Evolutionary conservation across 2,329 filamentous ascomycete genomes (phyloP), one percentile per base, ranked within the genome.

Genomic region (Ampelomyces quisqualis): DNA sequence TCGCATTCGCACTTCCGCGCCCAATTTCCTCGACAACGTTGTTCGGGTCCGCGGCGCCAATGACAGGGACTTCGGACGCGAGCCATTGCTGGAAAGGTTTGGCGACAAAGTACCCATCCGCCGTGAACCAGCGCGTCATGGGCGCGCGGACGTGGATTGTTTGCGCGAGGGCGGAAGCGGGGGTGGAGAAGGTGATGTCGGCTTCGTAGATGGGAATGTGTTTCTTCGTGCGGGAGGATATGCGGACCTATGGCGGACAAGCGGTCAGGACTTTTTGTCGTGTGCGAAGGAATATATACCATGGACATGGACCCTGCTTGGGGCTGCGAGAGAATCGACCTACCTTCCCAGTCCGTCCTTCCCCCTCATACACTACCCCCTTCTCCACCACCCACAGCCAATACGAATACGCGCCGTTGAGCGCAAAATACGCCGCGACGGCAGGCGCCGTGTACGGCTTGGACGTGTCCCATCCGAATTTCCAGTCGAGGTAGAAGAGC

Each of bases 401-500:
- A 58, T 82, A 79, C 24, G 88, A 90, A 57, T 97, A 78, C 2
- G 78, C 74, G 20, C 79, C 77, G 65, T 96, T 97, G 35, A 98
- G 72, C 2, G 86, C 37, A 28, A 88, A 83, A 73, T 98, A 98
- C 11, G 84, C 64, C 8, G 77, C 76, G 4, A 97, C 91, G 3
- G 93, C 91, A 26, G 77, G 79, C 3, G 86, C 79, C 0, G 91
- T 94, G 73, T 84, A 91, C 50, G 78, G 73, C 70, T 93, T 94
- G 13, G 90, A 95, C 47, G 72, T 75, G 50, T 95, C 88, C 78
- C 93, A 97, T 57, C 90, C 91, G 33, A 90, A 76, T 64, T 88
- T 88, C 74, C 89, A 95, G 77, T 98, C 93, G 73, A 89, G 90
- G 49, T 81, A 82, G 76, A 97, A 97, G 58, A 88, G 90, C 47